Percentiles rank a stretch among this genome's conserved stretches.
These are phyloP conservation scores for Wickerhamomyces bovis DNA, from an alignment of 805 yeast species.

Conservation along the genomic window DNA sequence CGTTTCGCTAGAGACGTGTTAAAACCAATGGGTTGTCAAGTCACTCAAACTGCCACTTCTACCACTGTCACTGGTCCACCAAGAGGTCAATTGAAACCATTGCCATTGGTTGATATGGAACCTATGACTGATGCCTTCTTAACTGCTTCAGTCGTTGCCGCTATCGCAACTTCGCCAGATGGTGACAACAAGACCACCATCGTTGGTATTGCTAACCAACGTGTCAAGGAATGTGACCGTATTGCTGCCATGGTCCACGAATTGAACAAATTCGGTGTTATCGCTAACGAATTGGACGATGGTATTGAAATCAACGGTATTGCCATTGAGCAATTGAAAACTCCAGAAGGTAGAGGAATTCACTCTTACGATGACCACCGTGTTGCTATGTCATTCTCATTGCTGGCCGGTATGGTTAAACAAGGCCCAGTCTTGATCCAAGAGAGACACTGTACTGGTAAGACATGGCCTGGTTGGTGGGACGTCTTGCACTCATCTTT, in stretches of 20 bases:
- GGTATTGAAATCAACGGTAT: conserved; percentile 86
- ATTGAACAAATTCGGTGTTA: conserved; percentile 85
- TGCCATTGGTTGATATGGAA: conserved; percentile 88
- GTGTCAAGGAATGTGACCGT: conserved; percentile 96
- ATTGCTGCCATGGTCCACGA: conserved; percentile 91
- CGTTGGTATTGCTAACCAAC: conserved; percentile 94
- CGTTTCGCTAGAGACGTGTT: conserved; percentile 91
- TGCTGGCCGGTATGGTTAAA: conserved; percentile 67
- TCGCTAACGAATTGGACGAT: conserved; percentile 79
- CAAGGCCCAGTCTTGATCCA: conserved; percentile 57
- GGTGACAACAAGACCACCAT: conserved; percentile 56
- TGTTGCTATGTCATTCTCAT: conserved; percentile 95
- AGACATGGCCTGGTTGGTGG: conserved; percentile 99
- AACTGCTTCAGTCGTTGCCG: conserved; percentile 95
- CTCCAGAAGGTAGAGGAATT: conserved; percentile 57
- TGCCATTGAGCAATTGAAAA: conserved; percentile 39
- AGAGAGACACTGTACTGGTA: conserved; percentile 89
- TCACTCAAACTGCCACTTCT: conserved; percentile 72
- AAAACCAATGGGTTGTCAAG: conserved; percentile 91
- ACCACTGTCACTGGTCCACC: conserved; percentile 93
- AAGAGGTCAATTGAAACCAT: conserved; percentile 58
- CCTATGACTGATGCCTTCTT: conserved; percentile 99
- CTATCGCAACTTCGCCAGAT: conserved; percentile 58
- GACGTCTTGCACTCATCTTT: conserved; percentile 73
- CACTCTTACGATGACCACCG: conserved; percentile 91